A percentile compares a stretch with the other conserved stretches of the same genome.
Evolutionary conservation across 78 protist genomes (phyloP).

Genomic region (Monosiga brevicollis): DNA sequence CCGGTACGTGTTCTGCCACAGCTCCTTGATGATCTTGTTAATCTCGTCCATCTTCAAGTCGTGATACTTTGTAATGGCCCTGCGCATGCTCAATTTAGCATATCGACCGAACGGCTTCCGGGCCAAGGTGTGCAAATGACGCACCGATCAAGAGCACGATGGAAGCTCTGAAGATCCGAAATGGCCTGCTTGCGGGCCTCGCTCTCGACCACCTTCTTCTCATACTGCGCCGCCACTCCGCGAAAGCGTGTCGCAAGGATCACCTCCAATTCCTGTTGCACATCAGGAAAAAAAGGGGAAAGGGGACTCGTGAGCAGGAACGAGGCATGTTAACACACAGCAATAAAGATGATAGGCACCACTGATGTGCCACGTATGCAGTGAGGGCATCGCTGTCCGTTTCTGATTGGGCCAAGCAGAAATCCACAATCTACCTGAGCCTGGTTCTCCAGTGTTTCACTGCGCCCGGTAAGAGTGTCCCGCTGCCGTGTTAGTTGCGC

Average conservation of each 20-base stretch:
- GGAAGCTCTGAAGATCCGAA: conserved; percentile 34
- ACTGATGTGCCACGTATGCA: background rate
- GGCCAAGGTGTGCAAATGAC: background rate
- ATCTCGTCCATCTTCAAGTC: conserved; percentile 85
- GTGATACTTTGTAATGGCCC: conserved; percentile 70
- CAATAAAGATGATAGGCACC: too few relatives aligned
- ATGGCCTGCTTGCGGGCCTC: conserved; percentile 5
- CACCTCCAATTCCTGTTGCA: background rate
- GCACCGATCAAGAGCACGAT: conserved; percentile 25
- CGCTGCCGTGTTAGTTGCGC: background rate
- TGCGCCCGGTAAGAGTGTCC: background rate
- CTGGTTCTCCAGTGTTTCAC: background rate
- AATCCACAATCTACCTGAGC: background rate
- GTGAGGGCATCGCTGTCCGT: background rate
- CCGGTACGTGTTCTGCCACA: conserved; percentile 81
- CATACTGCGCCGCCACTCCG: background rate
- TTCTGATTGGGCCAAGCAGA: background rate
- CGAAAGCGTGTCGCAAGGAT: background rate
- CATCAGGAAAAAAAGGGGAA: background rate
- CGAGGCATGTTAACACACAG: too few relatives aligned
- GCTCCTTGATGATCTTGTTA: conserved; percentile 73
- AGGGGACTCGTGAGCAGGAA: background rate
- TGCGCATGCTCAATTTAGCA: conserved; percentile 12
- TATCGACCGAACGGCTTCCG: conserved; percentile 26
- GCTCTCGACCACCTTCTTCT: background rate